A percentile compares a stretch with the other conserved stretches of the same genome.
phyloP scores from a whole-genome alignment of 176 grass and related monocot species.

The Aegilops speltoides region DNA sequence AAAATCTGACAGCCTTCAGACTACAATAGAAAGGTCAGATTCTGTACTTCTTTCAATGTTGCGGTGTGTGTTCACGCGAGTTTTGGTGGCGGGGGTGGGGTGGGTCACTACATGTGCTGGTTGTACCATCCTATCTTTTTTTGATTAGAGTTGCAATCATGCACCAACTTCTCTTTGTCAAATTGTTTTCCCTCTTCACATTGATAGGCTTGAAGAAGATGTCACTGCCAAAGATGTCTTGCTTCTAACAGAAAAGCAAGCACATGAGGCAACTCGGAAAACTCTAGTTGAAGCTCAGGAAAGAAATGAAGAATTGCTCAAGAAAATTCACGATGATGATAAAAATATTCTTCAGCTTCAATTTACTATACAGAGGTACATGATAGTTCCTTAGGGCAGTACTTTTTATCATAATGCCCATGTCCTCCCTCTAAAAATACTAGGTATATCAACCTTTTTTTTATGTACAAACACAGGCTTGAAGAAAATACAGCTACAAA shows the following conservation, averaged over 20 bases:
- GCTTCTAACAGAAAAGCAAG: slow-evolving; percentile 46
- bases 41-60: slow-evolving; percentile 6
- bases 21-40: slow-evolving; percentile 48
- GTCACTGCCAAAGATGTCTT: slow-evolving; percentile 38
- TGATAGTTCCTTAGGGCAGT: slow-evolving; percentile 17
- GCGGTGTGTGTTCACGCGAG: background rate
- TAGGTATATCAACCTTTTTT: slow-evolving; percentile 9
- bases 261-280: slow-evolving; percentile 40
- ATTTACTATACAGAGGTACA: slow-evolving; percentile 57
- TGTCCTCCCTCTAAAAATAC: slow-evolving; percentile 23
- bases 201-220: slow-evolving; percentile 66
- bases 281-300: slow-evolving; percentile 45
- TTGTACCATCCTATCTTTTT: slow-evolving; percentile 6
- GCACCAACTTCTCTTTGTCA: slow-evolving; percentile 11
- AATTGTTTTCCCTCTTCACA: slow-evolving; percentile 12
- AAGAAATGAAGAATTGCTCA: slow-evolving; percentile 48
- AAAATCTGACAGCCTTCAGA: slow-evolving; percentile 53
- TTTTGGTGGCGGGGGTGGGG: slow-evolving; percentile 6
- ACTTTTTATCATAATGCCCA: slow-evolving; percentile 3
- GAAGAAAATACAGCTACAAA: slow-evolving; percentile 50
- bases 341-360: slow-evolving; percentile 61
- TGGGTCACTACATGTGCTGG: slow-evolving; percentile 8
- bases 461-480: slow-evolving; percentile 35
- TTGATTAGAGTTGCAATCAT: slow-evolving; percentile 14
- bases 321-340: slow-evolving; percentile 50